phyloP scores from a whole-genome alignment of 2,329 filamentous ascomycete species.

The Verticillium isaacii region DNA sequence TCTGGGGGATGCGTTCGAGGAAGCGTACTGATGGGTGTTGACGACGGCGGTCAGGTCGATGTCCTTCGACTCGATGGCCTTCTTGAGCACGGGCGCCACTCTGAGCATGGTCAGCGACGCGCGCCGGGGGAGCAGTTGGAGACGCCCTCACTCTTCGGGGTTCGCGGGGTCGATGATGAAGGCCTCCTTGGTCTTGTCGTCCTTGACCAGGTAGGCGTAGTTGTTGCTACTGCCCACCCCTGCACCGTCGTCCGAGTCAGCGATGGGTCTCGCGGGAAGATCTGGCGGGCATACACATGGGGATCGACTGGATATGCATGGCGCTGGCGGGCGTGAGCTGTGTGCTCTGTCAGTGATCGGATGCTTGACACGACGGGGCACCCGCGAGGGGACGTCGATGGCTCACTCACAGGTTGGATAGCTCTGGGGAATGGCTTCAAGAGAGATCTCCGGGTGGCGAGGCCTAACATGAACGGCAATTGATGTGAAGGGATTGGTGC shows the following conservation, averaged over 20 bases:
- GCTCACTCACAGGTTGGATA: too few relatives aligned
- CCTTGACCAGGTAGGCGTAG: slow-evolving; percentile 78
- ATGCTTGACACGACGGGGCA: not conserved
- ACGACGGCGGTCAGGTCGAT: slow-evolving; percentile 87
- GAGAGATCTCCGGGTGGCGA: slow-evolving; percentile 30
- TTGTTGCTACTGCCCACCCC: slow-evolving; percentile 77
- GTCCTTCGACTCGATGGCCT: slow-evolving; percentile 63
- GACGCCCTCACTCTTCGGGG: slow-evolving; percentile 61
- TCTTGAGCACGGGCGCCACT: slow-evolving; percentile 62
- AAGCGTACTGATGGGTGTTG: slow-evolving; percentile 92
- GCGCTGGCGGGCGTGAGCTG: slow-evolving; percentile 35
- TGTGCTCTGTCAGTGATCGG: slow-evolving; percentile 5
- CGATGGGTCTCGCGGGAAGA: not conserved
- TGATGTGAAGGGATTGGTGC: not conserved
- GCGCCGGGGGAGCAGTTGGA: not conserved
- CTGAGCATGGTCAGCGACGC: slow-evolving; percentile 25
- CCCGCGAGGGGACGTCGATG: too few relatives aligned
- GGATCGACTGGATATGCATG: slow-evolving; percentile 86
- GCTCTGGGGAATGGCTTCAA: slow-evolving; percentile 24
- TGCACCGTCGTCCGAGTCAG: slow-evolving; percentile 23
- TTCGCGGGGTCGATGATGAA: slow-evolving; percentile 78
- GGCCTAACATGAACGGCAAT: slow-evolving; percentile 34
- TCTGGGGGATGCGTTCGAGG: not conserved
- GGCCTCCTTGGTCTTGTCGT: slow-evolving; percentile 73
- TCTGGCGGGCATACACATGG: slow-evolving; percentile 65